Base-by-base conservation (phyloP, 768 basidiomycete species). In the Podaxis pistillaris region DNA sequence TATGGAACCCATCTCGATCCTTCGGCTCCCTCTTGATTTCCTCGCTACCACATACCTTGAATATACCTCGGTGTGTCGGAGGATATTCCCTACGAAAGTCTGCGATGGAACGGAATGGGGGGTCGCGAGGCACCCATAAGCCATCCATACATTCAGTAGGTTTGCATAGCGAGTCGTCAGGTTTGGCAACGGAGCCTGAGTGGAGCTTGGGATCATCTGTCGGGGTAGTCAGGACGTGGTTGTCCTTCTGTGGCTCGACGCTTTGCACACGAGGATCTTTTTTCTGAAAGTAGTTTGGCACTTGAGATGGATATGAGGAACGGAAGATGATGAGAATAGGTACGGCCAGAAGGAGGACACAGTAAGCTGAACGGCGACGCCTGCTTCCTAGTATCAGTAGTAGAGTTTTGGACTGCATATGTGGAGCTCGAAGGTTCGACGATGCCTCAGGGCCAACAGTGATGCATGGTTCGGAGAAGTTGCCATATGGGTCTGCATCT, bases 1-100 rank as follows among this genome's bases (percentile, higher is more conserved):
- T 28, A 24, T 38, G 58, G 24, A 50, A 60, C 15, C 22, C 51
- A 12, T 68, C 64, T 12, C 60, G 30, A 17, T 51, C 50, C 24
- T 57, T 36, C 24, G 17, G 57, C 53, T 66, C 67, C 13, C 65
- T 15, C 36, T 41, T 44, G 28, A 49, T 1, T 22, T 38, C 51
- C 36, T 60, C 63, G 40, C 60, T 19, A 30, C 66, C 51, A 19
- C 52, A 58, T 22, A 46, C 15, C 44, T 49, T 52, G 50, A 40
- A 67, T 41, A 30, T 22, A 3, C 56, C 63, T 41, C 58, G 28
- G 52, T 22, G 58, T n/a, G 49, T 49, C 26, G 28, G 26, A 26
- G 37, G 64, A 63, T 36, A 63, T 50, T n/a, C 51, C 46, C 28
- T 68, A 61, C 24, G 33, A 51, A 68, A 66, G 46, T 65, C 64